Percentiles rank a stretch among this genome's conserved stretches.
These are phyloP conservation scores for Ampelomyces quisqualis DNA, from an alignment of 2,329 filamentous ascomycete species.

Conservation along the genomic window DNA sequence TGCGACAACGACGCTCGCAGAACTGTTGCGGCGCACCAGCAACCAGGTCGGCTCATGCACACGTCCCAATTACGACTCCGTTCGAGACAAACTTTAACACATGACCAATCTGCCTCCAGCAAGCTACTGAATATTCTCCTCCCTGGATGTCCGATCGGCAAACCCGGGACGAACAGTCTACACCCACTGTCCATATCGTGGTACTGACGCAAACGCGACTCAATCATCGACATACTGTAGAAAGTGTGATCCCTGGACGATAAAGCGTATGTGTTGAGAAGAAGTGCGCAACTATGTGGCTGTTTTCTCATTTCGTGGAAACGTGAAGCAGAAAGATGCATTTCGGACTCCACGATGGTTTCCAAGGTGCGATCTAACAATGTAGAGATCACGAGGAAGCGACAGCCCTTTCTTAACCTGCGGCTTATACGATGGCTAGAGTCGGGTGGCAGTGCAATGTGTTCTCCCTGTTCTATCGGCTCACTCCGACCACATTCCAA, in stretches of 20 bases:
- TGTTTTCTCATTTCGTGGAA: no score
- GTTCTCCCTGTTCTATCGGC: background rate
- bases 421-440: background rate
- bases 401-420: background rate
- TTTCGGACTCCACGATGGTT: background rate
- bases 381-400: background rate
- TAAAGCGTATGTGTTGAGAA: no score
- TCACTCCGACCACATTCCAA: constrained; percentile 26
- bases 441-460: background rate
- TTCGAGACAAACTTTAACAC: background rate
- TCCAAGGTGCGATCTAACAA: background rate
- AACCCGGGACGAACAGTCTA: background rate
- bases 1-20: background rate
- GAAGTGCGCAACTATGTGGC: no score
- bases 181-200: constrained; percentile 4
- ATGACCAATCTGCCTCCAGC: background rate
- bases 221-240: background rate
- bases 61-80: background rate
- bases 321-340: background rate
- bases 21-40: background rate
- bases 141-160: constrained; percentile 5
- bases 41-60: constrained; percentile 2
- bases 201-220: constrained; percentile 18
- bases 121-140: constrained; percentile 4
- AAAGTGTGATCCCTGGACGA: no score